Evolutionary conservation across 164 flowering plant genomes (phyloP), one percentile per base, ranked within the genome.

Genomic region (Euptelea pleiosperma): DNA sequence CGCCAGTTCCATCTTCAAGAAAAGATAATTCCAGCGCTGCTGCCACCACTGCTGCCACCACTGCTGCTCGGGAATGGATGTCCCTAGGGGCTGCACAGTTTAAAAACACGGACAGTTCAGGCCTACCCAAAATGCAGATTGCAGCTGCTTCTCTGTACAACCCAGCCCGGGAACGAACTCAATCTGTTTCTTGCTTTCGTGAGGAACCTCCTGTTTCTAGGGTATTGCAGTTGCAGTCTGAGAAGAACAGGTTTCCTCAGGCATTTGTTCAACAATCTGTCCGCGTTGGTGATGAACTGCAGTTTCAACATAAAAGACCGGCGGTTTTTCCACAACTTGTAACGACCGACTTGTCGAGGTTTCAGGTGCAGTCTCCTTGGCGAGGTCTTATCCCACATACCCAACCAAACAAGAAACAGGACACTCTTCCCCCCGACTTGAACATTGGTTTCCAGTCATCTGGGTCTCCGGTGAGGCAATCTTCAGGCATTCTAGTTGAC

Each of bases 11-110:
- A 55, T 77, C 82, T 40, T 37, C 58, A 31, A 82, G 73, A 67
- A 73, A 75, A 65, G 80, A 77, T 40, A 82, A 77, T 64, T 62
- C 82, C 31, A 59, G 44, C 60, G 77, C 79, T 63, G 87, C 85
- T 25, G 77, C 91, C 2, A 62, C n/a, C n/a, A n/a, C n/a, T n/a
- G n/a, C 67, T 11, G 64, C 74, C n/a, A n/a, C n/a, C n/a, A n/a
- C n/a, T 61, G 87, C 91, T 64, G 85, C 92, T 5, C 82, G 77
- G 45, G 81, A 86, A 24, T 88, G 96, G 93, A 88, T 86, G 93
- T 81, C 90, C 15, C 57, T 78, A 22, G 96, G 96, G 25, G 68
- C 82, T 55, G 76, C 69, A 52, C 80, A 75, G 14, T 61, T 68
- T 37, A 82, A 63, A 71, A 73, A 61, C 1, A 28, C 64, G 9